These are phyloP conservation scores for Cutaneotrichosporon cutaneum DNA, from an alignment of 1,284 basidiomycete species.

Conservation along the genomic window DNA sequence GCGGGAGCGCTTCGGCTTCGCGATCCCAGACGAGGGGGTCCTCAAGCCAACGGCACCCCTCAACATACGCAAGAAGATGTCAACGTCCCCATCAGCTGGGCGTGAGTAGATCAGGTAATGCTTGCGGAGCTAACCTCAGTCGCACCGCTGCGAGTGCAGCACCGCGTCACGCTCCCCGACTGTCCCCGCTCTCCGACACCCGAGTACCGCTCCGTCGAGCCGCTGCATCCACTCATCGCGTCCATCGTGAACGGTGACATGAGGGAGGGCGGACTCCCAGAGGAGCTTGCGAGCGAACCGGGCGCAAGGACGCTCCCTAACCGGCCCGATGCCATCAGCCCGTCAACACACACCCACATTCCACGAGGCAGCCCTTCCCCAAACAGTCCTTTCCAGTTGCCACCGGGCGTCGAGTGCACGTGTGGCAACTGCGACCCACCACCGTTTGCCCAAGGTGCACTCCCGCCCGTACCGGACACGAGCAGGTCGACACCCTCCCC, in stretches of 20 bases:
- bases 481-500: background rate
- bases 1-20: background rate
- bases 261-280: background rate
- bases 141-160: background rate
- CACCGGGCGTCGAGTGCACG: background rate
- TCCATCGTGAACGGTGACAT: background rate
- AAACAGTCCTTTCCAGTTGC: background rate
- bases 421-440: background rate
- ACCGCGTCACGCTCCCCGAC: background rate
- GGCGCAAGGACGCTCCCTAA: background rate
- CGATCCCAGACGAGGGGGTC: background rate
- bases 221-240: background rate
- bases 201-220: background rate
- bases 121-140: background rate
- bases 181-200: background rate
- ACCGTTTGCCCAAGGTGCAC: background rate
- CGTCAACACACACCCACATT: background rate
- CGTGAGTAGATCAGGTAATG: background rate
- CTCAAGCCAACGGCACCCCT: background rate
- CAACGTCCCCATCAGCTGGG: background rate
- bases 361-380: background rate
- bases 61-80: constrained; percentile 7
- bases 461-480: background rate
- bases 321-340: background rate
- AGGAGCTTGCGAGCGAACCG: background rate